Evolutionary conservation across 2,329 filamentous ascomycete genomes (phyloP), one percentile per base, ranked within the genome.

Genomic region (Fusarium brevicatenulatum): DNA sequence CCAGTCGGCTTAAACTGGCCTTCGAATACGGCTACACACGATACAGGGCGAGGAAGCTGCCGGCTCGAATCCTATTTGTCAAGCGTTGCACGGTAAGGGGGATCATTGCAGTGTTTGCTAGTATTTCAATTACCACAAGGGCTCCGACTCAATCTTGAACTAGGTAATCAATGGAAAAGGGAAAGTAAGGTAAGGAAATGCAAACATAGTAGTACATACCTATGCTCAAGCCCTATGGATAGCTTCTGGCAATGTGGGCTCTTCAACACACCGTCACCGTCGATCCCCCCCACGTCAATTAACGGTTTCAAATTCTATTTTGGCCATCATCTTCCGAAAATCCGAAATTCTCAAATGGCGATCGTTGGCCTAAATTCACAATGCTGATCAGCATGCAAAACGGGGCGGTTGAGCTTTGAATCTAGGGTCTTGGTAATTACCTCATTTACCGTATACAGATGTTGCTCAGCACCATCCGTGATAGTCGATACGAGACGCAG

Each of bases 331-430:
- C 25, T 37, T 37, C 63, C 47, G 50, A 68, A 74, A 67, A 50
- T 44, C 55, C 50, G 39, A 66, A 73, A 67, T 37, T 39, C 46
- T 55, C 36, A 52, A 50, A 52, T 59, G 30, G 47, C 49, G 18
- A 52, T 54, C 58, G n/a, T 37, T 46, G 13, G 49, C 46, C 61
- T 36, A 49, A 60, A 53, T 37, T 39, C 52, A 40, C 34, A 47
- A 52, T 74, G 71, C 40, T 66, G 73, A 77, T 77, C 75, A 56
- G 40, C 23, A 71, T 74, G 61, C 63, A 66, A 59, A 59, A 71
- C 34, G 52, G 56, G 56, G 53, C 59, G 46, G 50, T 56, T 62
- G 59, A 65, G 58, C 57, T 66, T 62, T 55, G 49, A 47, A 37
- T 47, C 64, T 56, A 53, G 37, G 32, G 52, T 47, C 55, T 32